Evolutionary conservation across 2,329 filamentous ascomycete genomes (phyloP).

Genomic region (Aspergillus alliaceus): DNA sequence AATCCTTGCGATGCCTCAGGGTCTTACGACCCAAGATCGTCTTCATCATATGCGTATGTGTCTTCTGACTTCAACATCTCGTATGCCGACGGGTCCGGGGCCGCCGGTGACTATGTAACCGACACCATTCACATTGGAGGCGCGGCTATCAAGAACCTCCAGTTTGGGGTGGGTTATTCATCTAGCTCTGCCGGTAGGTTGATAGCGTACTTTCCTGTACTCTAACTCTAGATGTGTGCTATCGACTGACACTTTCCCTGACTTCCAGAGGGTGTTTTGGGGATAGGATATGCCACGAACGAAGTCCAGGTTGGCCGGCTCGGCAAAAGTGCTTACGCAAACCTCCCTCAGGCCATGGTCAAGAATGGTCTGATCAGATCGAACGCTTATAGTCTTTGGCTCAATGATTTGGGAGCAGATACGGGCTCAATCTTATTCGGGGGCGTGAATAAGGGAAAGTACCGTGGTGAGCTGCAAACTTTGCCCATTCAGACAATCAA

Average conservation of each 20-base stretch:
- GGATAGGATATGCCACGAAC: conserved; percentile 78
- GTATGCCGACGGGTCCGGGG: conserved; percentile 79
- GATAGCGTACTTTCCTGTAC: neutral
- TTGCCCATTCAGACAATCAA: conserved; percentile 62
- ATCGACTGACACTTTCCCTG: neutral
- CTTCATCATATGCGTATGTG: conserved; percentile 73
- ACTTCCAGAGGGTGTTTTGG: conserved; percentile 69
- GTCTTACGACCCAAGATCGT: conserved; percentile 57
- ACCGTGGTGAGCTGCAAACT: conserved; percentile 61
- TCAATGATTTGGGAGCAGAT: conserved; percentile 68
- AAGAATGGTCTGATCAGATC: conserved; percentile 61
- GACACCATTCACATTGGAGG: conserved; percentile 65
- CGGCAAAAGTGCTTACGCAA: conserved; percentile 59
- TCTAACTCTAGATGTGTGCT: neutral
- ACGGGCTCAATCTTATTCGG: conserved; percentile 72
- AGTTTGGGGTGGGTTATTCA: conserved; percentile 60
- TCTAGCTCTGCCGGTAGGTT: conserved; percentile 50
- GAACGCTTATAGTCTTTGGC: conserved; percentile 72
- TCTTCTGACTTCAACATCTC: conserved; percentile 80
- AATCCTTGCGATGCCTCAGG: conserved; percentile 50
- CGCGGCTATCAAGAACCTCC: conserved; percentile 50
- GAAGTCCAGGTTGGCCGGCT: conserved; percentile 60
- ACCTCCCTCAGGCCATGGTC: conserved; percentile 67
- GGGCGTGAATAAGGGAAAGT: conserved; percentile 69
- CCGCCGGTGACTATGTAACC: conserved; percentile 74